Evolutionary conservation across 352 stramenopile genomes (phyloP).

Genomic region (Pythium pectinolyticum): DNA sequence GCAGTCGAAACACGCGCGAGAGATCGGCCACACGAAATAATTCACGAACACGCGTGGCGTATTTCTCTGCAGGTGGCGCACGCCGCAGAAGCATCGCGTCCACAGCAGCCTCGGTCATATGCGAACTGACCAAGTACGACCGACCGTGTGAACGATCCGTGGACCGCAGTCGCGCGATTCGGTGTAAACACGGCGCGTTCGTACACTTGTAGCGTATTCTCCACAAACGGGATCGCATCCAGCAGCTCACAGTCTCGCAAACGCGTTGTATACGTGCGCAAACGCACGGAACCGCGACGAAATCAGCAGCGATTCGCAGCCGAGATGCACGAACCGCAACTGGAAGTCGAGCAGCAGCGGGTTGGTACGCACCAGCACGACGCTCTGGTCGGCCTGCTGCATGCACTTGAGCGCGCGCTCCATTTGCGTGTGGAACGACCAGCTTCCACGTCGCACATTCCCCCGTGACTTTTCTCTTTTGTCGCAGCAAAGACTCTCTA

Average conservation of each 20-base stretch:
- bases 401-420: not conserved
- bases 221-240: constrained; percentile 25
- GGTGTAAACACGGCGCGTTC: not conserved
- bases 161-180: not conserved
- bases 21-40: not conserved
- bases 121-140: constrained; percentile 29
- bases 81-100: constrained; percentile 16
- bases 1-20: not conserved
- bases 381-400: constrained; percentile 6
- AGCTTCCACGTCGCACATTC: no score
- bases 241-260: constrained; percentile 21
- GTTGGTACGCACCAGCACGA: constrained; percentile 21
- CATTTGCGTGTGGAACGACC: not conserved
- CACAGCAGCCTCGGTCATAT: constrained; percentile 27
- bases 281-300: constrained; percentile 29
- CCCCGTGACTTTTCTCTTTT: no score
- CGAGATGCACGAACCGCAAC: constrained; percentile 30
- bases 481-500: no score
- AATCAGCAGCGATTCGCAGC: constrained; percentile 24
- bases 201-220: constrained; percentile 5
- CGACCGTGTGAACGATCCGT: constrained; percentile 29
- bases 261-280: constrained; percentile 29
- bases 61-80: not conserved
- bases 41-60: not conserved
- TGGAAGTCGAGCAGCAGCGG: constrained; percentile 31